Conservation (phyloP, 2,329 filamentous ascomycete species). For the Diaporthe citrichinensis region DNA sequence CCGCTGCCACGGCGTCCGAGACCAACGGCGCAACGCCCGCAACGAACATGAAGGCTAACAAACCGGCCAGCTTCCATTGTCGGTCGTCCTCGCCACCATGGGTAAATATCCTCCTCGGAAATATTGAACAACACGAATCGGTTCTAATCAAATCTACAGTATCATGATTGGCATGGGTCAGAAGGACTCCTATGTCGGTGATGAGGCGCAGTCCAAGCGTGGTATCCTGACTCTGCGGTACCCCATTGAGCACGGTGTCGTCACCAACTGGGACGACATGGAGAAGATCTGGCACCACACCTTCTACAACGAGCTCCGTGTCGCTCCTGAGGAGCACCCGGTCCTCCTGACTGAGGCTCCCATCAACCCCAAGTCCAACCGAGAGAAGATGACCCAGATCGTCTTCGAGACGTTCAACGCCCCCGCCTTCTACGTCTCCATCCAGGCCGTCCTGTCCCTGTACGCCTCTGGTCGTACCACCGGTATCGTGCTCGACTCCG, state of each 20-base stretch:
- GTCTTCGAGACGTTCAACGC: constrained; percentile 99
- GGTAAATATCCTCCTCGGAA: constrained; percentile 89
- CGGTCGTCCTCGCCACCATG: constrained; percentile 99
- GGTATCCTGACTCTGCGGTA: constrained; percentile 99
- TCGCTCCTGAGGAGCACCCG: constrained; percentile 99
- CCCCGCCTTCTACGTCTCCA: constrained; percentile 99
- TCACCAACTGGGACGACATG: constrained; percentile 99
- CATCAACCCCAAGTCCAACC: constrained; percentile 99
- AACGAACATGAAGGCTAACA: constrained; percentile 25
- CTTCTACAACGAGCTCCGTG: constrained; percentile 99
- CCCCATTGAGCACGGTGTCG: constrained; percentile 99
- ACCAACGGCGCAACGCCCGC: constrained; percentile 31
- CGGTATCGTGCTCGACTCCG: constrained; percentile 99
- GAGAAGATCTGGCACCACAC: constrained; percentile 99
- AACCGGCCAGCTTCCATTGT: constrained; percentile 89
- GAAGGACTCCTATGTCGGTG: constrained; percentile 99
- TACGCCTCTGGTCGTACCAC: constrained; percentile 99
- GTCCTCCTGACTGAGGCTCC: constrained; percentile 99
- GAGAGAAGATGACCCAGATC: constrained; percentile 99
- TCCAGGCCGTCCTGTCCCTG: constrained; percentile 94
- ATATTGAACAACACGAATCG: background rate
- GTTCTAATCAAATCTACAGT: constrained; percentile 55
- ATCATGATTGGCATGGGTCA: constrained; percentile 99
- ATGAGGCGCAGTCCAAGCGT: constrained; percentile 99
- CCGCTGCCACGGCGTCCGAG: constrained; percentile 10